Base-by-base conservation (phyloP, 345 rosid genomes). In the Punica granatum region DNA sequence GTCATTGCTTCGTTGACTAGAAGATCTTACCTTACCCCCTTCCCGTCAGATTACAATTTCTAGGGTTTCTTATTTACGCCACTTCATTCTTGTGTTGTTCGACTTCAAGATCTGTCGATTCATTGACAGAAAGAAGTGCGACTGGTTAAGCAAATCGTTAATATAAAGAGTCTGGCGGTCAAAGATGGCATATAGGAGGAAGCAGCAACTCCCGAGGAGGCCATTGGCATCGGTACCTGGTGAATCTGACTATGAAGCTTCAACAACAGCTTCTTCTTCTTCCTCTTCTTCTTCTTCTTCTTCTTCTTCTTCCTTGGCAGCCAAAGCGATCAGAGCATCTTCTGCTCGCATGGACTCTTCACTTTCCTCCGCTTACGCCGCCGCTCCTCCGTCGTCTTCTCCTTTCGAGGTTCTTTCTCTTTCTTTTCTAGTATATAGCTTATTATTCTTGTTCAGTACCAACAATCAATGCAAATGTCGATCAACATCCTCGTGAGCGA, bases 311-410 rank as follows among this genome's bases (percentile, higher is more conserved):
- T 81, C 83, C 3, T 79, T 84, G 37, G 85, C 88, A 25, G 93
- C 97, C n/a, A 89, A 83, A 77, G 97, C 98, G 26, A 90, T 90
- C 18, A 76, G 86, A 73, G 98, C 96, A 59, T 85, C 90, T 39
- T 88, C 98, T 19, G 90, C 97, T 11, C 78, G 74, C 67, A 83
- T 78, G 67, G 92, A 80, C 72, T 85, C 90, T 28, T 88, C 93
- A 60, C 83, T 88, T 65, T 85, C 90, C 51, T 82, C 93, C 60
- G 93, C 88, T 64, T 85, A 82, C 78, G 72, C 66, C 54, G 21
- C 42, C 42, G 0, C 75, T 26, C 14, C 81, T 62, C 36, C 69
- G 6, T 63, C 77, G 6, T 62, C 77, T 46, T 64, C 75, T 5
- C 75, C 75, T 1, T 23, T 23, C 33, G 14, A 36, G 69, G 48